Conservation (phyloP, 1,284 basidiomycete species). For the Schizophyllum amplum region DNA sequence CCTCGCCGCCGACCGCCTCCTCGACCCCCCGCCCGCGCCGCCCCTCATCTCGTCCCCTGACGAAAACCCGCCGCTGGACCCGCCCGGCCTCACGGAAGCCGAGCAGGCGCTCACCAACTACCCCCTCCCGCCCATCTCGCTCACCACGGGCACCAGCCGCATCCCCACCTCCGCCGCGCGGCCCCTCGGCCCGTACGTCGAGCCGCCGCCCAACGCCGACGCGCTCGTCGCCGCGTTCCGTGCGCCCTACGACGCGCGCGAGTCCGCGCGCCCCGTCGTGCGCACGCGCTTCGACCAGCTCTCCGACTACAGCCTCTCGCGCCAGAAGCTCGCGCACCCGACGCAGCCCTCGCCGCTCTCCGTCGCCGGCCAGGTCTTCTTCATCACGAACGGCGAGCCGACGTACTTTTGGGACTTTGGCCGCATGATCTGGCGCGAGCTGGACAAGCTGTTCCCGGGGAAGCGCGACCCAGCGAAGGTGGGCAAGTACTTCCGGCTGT, state of each 20-base stretch:
- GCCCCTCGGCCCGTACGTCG: slow-evolving; percentile 73
- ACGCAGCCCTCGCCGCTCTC: slow-evolving; percentile 43
- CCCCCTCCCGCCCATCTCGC: slow-evolving; percentile 55
- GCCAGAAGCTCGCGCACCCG: slow-evolving; percentile 35
- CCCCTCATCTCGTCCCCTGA: slow-evolving; percentile 24
- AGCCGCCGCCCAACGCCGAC: slow-evolving; percentile 49
- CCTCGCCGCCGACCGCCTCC: slow-evolving; percentile 84
- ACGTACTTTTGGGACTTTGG: slow-evolving; percentile 96
- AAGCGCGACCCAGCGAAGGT: slow-evolving; percentile 24
- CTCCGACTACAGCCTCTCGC: slow-evolving; percentile 44
- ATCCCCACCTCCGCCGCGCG: slow-evolving; percentile 74
- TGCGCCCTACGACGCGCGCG: slow-evolving; percentile 35
- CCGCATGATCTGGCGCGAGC: slow-evolving; percentile 76
- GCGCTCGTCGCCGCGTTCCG: slow-evolving; percentile 56
- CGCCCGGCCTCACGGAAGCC: slow-evolving; percentile 31
- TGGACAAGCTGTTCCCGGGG: slow-evolving; percentile 54
- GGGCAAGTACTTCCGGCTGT: slow-evolving; percentile 44
- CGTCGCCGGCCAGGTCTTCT: slow-evolving; percentile 92
- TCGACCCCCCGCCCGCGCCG: slow-evolving; percentile 31
- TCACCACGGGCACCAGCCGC: slow-evolving; percentile 50
- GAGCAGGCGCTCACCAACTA: slow-evolving; percentile 41
- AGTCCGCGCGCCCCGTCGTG: slow-evolving; percentile 48
- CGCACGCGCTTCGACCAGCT: slow-evolving; percentile 74
- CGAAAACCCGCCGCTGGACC: slow-evolving; percentile 28
- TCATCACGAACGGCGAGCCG: slow-evolving; percentile 97